Conservation (phyloP, 805 yeast species). For the Metschnikowia picachoensis region DNA sequence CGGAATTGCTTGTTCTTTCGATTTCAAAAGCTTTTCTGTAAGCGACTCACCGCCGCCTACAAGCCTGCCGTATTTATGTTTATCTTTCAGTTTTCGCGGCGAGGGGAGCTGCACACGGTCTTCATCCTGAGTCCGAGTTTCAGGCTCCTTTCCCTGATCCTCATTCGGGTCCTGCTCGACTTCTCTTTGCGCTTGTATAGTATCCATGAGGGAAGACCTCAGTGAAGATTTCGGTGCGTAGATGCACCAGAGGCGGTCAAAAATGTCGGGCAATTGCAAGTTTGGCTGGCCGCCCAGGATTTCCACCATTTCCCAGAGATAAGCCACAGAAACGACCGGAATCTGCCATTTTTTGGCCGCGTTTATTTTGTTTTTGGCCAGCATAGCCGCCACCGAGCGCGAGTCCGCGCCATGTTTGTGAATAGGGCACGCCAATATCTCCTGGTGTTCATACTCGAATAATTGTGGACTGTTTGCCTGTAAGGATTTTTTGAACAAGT, state of each 20-base stretch:
- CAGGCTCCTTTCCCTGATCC: background rate
- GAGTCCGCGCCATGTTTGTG: slow-evolving; percentile 21
- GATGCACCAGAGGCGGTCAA: slow-evolving; percentile 52
- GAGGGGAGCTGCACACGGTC: slow-evolving; percentile 45
- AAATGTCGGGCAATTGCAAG: slow-evolving; percentile 36
- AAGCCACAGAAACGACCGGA: slow-evolving; percentile 56
- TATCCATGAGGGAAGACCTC: slow-evolving; percentile 22
- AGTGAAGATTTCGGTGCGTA: slow-evolving; percentile 41
- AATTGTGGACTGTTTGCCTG: slow-evolving; percentile 39
- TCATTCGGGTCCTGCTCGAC: too few relatives aligned
- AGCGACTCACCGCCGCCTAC: slow-evolving; percentile 30
- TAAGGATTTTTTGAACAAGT: slow-evolving; percentile 39
- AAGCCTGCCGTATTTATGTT: slow-evolving; percentile 45
- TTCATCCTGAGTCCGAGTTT: background rate
- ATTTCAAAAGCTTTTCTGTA: slow-evolving; percentile 12
- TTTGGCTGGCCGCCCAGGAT: slow-evolving; percentile 13
- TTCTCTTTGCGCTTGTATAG: background rate
- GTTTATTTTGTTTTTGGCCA: slow-evolving; percentile 50
- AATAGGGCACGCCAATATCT: slow-evolving; percentile 33
- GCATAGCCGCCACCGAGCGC: slow-evolving; percentile 32
- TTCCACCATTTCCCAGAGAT: slow-evolving; percentile 49
- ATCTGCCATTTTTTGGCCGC: slow-evolving; percentile 57
- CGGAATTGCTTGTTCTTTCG: slow-evolving; percentile 6
- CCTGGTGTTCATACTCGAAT: slow-evolving; percentile 33
- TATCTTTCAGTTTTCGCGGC: slow-evolving; percentile 45